phyloP scores from a whole-genome alignment of 2,329 filamentous ascomycete genomes.

The Ophiocordyceps sinensis region DNA sequence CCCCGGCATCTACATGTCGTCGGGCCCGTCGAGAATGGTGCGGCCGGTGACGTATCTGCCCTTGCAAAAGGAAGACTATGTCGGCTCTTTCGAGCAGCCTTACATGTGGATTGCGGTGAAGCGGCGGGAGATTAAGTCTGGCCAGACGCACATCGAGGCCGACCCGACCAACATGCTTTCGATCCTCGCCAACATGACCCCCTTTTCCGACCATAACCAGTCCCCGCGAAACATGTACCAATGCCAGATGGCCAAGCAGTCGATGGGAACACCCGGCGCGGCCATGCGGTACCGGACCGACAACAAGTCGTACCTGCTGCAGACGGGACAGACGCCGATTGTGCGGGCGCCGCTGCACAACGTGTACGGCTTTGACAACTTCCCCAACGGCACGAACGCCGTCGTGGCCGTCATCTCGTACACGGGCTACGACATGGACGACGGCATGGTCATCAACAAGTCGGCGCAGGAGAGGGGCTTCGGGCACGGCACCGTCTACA shows the following conservation, averaged over 20 bases:
- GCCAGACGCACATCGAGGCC: conserved; percentile 84
- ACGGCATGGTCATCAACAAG: conserved; percentile 99
- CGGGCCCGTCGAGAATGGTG: conserved; percentile 72
- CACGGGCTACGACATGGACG: conserved; percentile 99
- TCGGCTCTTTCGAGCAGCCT: conserved; percentile 89
- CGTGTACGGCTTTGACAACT: conserved; percentile 93
- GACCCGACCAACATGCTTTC: conserved; percentile 94
- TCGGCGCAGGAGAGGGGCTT: conserved; percentile 92
- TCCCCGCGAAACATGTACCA: conserved; percentile 99
- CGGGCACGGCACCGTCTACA: conserved; percentile 92
- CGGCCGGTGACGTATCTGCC: conserved; percentile 86
- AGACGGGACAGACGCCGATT: conserved; percentile 91
- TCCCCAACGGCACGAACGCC: conserved; percentile 90
- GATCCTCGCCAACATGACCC: conserved; percentile 96
- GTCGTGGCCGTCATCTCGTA: conserved; percentile 97
- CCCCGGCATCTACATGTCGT: conserved; percentile 88
- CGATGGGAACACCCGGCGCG: conserved; percentile 91
- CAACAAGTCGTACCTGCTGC: conserved; percentile 90
- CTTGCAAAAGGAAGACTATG: conserved; percentile 70
- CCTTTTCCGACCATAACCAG: conserved; percentile 97
- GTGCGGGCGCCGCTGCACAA: conserved; percentile 89
- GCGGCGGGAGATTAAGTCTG: conserved; percentile 76
- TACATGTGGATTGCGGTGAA: conserved; percentile 96
- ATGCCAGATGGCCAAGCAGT: conserved; percentile 99
- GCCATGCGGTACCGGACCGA: conserved; percentile 78